phyloP scores from a whole-genome alignment of 1,284 basidiomycete species.

The Puccinia hordei region DNA sequence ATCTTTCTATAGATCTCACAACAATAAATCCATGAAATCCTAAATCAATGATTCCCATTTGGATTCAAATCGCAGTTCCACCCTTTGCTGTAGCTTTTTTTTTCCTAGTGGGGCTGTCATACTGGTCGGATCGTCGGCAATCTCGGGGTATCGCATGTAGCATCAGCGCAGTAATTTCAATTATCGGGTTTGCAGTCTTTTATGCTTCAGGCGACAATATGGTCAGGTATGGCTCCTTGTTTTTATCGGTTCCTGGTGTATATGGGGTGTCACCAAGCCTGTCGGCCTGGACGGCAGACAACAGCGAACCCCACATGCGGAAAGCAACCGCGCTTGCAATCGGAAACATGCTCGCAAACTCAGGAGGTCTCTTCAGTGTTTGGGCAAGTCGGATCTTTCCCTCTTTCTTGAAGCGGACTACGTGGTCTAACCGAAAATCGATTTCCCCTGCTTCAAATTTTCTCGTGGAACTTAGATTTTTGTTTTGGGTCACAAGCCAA shows the following conservation, averaged over 20 bases:
- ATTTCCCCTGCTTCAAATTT: too few relatives aligned
- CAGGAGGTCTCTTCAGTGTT: conserved; percentile 21
- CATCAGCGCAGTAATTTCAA: conserved; percentile 11
- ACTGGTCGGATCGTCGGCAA: not conserved
- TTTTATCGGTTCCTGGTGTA: conserved; percentile 19
- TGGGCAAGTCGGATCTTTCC: conserved; percentile 4
- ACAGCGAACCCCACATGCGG: conserved; percentile 19
- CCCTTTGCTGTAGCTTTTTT: conserved; percentile 5
- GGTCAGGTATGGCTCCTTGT: conserved; percentile 13
- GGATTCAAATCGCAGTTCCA: not conserved
- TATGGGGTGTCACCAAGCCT: not conserved
- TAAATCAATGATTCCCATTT: too few relatives aligned
- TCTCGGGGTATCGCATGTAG: not conserved
- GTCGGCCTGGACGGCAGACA: conserved; percentile 15
- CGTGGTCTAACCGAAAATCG: too few relatives aligned
- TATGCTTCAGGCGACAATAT: conserved; percentile 10
- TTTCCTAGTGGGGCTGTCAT: not conserved
- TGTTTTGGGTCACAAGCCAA: conserved; percentile 5
- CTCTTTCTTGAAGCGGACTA: not conserved
- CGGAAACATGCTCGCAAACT: not conserved
- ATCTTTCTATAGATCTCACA: too few relatives aligned
- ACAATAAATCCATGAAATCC: not conserved
- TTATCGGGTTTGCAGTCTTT: conserved; percentile 24
- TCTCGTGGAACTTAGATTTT: conserved; percentile 9
- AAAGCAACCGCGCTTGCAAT: conserved; percentile 29